Percentiles rank a stretch among this genome's conserved stretches.
phyloP scores from a whole-genome alignment of 1,284 basidiomycete species.

The Filobasidium uniguttulatum region DNA sequence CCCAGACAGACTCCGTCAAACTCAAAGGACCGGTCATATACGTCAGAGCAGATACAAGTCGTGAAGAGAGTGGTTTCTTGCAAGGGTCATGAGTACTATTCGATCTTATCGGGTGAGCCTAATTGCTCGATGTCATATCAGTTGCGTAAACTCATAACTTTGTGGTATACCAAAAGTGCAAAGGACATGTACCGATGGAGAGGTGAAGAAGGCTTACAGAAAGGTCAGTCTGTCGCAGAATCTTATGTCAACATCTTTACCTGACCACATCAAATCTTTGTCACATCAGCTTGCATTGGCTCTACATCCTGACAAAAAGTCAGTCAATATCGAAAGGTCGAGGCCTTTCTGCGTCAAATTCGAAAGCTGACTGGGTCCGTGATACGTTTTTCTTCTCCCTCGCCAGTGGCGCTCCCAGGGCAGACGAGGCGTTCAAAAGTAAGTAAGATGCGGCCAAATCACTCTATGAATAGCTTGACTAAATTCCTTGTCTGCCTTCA shows the following conservation, averaged over 20 bases:
- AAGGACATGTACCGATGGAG: conserved; percentile 70
- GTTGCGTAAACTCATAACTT: not conserved
- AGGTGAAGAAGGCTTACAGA: conserved; percentile 93
- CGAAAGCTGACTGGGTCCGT: too few species aligned
- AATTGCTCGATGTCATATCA: not conserved
- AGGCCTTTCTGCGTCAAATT: too few species aligned
- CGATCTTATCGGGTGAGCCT: conserved; percentile 53
- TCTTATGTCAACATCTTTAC: not conserved
- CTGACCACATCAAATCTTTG: not conserved
- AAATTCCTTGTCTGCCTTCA: conserved; percentile 6
- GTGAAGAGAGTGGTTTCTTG: conserved; percentile 79
- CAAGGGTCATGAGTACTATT: conserved; percentile 83
- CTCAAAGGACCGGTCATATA: conserved; percentile 62
- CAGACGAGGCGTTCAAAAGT: conserved; percentile 99
- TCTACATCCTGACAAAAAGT: conserved; percentile 91
- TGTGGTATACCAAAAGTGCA: conserved; percentile 41
- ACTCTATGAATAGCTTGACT: not conserved
- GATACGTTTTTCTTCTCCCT: conserved; percentile 7
- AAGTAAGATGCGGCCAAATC: conserved; percentile 23
- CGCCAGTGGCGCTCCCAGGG: conserved; percentile 68
- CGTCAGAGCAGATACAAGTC: conserved; percentile 65
- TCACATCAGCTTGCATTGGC: conserved; percentile 65
- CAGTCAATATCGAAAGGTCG: not conserved
- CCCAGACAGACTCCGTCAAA: conserved; percentile 13
- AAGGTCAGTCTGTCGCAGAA: conserved; percentile 49